A percentile compares a stretch with the other conserved stretches of the same genome.
Conservation (phyloP, 2,329 filamentous ascomycete species). For the Tolypocladium endophyticum region DNA sequence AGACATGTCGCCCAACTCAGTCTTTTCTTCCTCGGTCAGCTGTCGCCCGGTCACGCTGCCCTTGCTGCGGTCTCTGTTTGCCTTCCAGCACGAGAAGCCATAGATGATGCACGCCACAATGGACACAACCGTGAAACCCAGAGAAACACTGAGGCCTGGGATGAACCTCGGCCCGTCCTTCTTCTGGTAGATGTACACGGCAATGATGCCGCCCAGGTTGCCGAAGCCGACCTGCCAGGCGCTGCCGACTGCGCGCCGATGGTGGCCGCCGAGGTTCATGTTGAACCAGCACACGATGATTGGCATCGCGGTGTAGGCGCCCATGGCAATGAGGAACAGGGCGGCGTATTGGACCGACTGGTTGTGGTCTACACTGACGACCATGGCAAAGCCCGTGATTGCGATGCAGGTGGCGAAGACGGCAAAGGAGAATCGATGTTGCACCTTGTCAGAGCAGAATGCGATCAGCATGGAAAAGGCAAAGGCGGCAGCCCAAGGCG, state of each 20-base stretch:
- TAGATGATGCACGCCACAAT: conserved; percentile 52
- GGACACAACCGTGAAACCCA: conserved; percentile 62
- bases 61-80: conserved; percentile 51
- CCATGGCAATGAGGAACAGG: conserved; percentile 72
- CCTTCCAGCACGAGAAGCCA: conserved; percentile 41
- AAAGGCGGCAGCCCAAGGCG: conserved; percentile 59
- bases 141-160: conserved; percentile 66
- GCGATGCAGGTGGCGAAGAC: conserved; percentile 57
- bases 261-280: conserved; percentile 68
- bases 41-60: conserved; percentile 26
- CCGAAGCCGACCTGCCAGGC: conserved; percentile 74
- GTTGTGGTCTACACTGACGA: conserved; percentile 62
- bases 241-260: conserved; percentile 57
- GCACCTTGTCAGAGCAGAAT: conserved; percentile 56
- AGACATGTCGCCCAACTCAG: conserved; percentile 46
- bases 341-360: conserved; percentile 61
- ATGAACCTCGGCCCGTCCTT: conserved; percentile 59
- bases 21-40: conserved; percentile 54
- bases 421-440: conserved; percentile 67
- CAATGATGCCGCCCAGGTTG: conserved; percentile 70
- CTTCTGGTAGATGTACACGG: conserved; percentile 58
- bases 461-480: conserved; percentile 69
- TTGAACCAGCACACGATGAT: conserved; percentile 77
- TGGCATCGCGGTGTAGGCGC: conserved; percentile 80
- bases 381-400: conserved; percentile 65